phyloP scores from a whole-genome alignment of 2,329 filamentous ascomycete species.

The Arthroderma sp. region DNA sequence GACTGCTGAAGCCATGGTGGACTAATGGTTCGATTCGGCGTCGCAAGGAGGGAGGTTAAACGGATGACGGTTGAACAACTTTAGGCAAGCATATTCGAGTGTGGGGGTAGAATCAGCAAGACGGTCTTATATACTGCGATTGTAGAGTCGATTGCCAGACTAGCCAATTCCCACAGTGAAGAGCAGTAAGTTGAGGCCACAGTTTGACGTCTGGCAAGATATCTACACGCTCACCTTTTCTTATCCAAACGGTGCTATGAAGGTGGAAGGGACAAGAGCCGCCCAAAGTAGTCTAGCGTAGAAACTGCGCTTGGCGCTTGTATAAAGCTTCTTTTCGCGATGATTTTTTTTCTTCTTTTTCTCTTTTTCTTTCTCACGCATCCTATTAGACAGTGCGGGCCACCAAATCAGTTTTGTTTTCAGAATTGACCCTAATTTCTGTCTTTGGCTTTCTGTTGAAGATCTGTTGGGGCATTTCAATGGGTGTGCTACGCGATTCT shows the following conservation, averaged over 20 bases:
- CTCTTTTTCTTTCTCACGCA: constrained; percentile 46
- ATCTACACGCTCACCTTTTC: too few relatives aligned
- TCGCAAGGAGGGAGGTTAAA: constrained; percentile 2
- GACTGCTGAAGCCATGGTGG: constrained; percentile 82
- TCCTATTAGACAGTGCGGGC: constrained; percentile 77
- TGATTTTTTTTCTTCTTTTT: constrained; percentile 17
- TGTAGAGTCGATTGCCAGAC: too few relatives aligned
- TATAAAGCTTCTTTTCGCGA: too few relatives aligned
- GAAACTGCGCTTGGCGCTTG: too few relatives aligned
- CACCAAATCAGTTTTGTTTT: constrained; percentile 34
- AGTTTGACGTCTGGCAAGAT: too few relatives aligned
- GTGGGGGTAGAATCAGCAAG: neutral
- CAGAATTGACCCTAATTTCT: constrained; percentile 35
- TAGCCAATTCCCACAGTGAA: too few relatives aligned
- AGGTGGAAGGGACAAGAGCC: too few relatives aligned
- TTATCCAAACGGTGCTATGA: too few relatives aligned
- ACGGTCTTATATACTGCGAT: too few relatives aligned
- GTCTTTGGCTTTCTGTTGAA: constrained; percentile 54
- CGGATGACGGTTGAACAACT: neutral
- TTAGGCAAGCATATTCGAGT: neutral
- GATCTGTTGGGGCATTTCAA: constrained; percentile 40
- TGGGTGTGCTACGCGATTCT: constrained; percentile 54
- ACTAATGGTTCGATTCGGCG: constrained; percentile 3
- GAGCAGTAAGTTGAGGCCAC: too few relatives aligned
- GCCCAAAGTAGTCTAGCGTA: constrained; percentile 10